Percentiles rank a stretch among this genome's conserved stretches.
Conservation (phyloP, 1,284 basidiomycete genomes). For the Termitomyces sp. region DNA sequence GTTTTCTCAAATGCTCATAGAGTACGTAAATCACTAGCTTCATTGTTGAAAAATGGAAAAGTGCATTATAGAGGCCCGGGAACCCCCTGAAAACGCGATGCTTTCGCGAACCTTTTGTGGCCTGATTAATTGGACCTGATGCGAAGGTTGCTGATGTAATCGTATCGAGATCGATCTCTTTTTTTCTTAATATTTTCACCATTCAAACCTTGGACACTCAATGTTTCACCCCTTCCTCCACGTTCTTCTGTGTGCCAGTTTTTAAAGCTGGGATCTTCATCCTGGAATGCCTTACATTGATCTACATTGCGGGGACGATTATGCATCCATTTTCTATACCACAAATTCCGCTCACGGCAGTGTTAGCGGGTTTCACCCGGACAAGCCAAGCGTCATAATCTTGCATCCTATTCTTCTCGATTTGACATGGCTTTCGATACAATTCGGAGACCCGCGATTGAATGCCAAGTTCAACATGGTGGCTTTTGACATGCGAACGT, state of each 20-base stretch:
- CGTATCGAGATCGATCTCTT: slow-evolving; percentile 15
- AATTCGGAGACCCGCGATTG: slow-evolving; percentile 64
- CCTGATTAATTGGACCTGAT: background rate
- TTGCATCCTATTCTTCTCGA: slow-evolving; percentile 66
- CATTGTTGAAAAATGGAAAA: background rate
- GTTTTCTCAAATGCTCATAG: background rate
- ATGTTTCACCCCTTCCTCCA: slow-evolving; percentile 14
- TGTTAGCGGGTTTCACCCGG: slow-evolving; percentile 60
- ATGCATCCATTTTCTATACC: slow-evolving; percentile 64
- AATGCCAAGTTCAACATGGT: slow-evolving; percentile 57
- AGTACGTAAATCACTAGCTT: background rate
- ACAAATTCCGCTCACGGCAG: slow-evolving; percentile 54
- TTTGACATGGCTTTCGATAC: slow-evolving; percentile 60
- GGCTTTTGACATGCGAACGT: slow-evolving; percentile 65
- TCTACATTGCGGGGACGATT: slow-evolving; percentile 56
- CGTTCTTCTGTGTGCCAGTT: slow-evolving; percentile 5
- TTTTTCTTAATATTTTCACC: slow-evolving; percentile 7
- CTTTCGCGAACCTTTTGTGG: background rate
- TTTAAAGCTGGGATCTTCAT: slow-evolving; percentile 6
- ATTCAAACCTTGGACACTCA: background rate
- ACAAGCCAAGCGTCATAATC: slow-evolving; percentile 60
- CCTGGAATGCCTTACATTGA: slow-evolving; percentile 66
- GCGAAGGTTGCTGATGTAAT: slow-evolving; percentile 10
- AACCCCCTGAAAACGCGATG: background rate
- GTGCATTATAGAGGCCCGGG: background rate